Base-by-base conservation (phyloP, 768 basidiomycete species). In the Phlebiopsis gigantea region DNA sequence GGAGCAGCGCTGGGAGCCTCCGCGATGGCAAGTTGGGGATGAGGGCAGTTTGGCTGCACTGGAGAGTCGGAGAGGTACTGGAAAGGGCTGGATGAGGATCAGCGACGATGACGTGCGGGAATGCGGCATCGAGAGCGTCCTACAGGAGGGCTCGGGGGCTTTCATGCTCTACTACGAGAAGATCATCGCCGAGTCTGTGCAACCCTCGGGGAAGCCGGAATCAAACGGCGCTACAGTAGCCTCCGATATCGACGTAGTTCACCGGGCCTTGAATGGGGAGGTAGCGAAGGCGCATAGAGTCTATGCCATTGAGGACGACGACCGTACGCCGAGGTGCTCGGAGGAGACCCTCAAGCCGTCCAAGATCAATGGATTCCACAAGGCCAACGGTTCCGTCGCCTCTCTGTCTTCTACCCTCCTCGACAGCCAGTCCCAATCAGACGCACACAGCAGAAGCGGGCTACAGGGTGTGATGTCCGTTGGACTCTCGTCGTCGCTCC, bases 131-230 rank as follows among this genome's bases (percentile, higher is more conserved):
- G 84, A 88, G 72, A 74, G 75, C 53, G 90, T 92, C 66, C 70
- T 91, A 53, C 73, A 77, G 66, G 88, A 88, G 77, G 88, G 86
- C 52, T 75, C 80, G n/a, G 90, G 83, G 59, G 79, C 77, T 17
- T 96, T 98, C 70, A 91, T 99, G 90, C 78, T 98, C 39, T 98
- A 92, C 66, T 99, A 98, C 64, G 96, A 99, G 75, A 80, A 84
- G 45, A 75, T 86, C 28, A 69, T 72, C 50, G 57, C 57, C 12
- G 58, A 60, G 61, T 34, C 56, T 53, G 17, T 41, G 19, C 48
- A 25, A 21, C 28, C 41, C 29, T 21, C 24, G 17, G 26, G 21
- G n/a, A 22, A 49, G 29, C 52, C 14, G 51, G 10, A n/a, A 5
- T 8, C 12, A 19, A 8, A 29, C 22, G 29, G 41, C 49, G 12